A percentile compares a stretch with the other conserved stretches of the same genome.
These are phyloP conservation scores for Cladosporium velox DNA, from an alignment of 2,329 filamentous ascomycete genomes.

Conservation along the genomic window DNA sequence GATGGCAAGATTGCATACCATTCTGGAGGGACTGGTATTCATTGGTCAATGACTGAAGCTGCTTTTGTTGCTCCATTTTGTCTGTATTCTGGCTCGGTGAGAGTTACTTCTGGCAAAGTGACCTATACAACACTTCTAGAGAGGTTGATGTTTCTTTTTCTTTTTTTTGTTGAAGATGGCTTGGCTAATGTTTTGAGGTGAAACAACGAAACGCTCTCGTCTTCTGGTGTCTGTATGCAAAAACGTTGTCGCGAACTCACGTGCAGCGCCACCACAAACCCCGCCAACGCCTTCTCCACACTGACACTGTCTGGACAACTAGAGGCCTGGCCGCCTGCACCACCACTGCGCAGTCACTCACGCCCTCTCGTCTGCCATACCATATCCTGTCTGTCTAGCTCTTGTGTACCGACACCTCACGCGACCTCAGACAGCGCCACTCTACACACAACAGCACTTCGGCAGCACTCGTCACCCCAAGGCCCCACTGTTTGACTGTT, in stretches of 20 bases:
- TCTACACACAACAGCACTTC: background rate
- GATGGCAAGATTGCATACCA: conserved; percentile 52
- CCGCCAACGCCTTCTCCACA: conserved; percentile 18
- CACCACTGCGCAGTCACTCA: background rate
- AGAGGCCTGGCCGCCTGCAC: background rate
- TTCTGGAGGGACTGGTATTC: conserved; percentile 85
- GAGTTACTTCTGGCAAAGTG: background rate
- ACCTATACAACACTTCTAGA: too few relatives aligned
- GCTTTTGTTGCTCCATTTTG: conserved; percentile 64
- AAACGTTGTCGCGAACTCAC: conserved; percentile 14
- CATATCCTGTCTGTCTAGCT: background rate
- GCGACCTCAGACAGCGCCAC: background rate
- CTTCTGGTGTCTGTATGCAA: background rate
- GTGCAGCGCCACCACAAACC: conserved; percentile 11
- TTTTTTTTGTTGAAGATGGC: background rate
- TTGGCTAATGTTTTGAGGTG: background rate
- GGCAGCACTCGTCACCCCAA: background rate
- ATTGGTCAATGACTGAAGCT: conserved; percentile 79
- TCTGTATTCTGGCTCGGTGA: background rate
- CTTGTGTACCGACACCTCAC: background rate
- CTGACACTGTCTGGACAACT: background rate
- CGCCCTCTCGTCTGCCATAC: background rate
- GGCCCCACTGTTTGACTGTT: conserved; percentile 2
- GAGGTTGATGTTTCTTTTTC: background rate
- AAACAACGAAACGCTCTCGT: background rate